Evolutionary conservation across 2,329 filamentous ascomycete genomes (phyloP), one percentile per base, ranked within the genome.

Genomic region (Zymoseptoria crescenta): DNA sequence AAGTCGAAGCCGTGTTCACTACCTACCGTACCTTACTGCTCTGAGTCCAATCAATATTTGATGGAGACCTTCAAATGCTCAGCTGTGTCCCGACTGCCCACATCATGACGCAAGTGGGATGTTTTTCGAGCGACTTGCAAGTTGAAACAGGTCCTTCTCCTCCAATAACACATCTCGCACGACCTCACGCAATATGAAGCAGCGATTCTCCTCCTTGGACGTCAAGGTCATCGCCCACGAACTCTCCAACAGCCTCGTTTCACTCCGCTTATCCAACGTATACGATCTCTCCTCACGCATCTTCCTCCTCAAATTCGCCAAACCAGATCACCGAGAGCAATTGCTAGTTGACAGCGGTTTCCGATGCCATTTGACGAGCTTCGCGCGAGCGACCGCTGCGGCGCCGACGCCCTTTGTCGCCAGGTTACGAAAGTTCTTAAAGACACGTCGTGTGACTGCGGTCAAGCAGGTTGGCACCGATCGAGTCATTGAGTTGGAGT

Each of bases 251-350:
- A 83, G 82, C 64, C 82, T 99, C 56, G 84, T 87, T 59, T 84
- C 85, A 60, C 81, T 97, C 62, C 89, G 94, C 64, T 83, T 97
- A 55, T 85, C 89, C 63, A 99, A 99, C 72, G 87, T 96, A 73
- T 97, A 99, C 78, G 94, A 99, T 74, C 84, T 99, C 60, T 96
- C 91, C 63, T 91, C 91, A 65, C 91, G 93, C 72, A 96, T 97
- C 70, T 90, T 97, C 71, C 86, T 97, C 27, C 83, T 99, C 74
- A 97, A 96, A 73, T 94, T 99, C 72, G 86, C 91, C 57, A 96
- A 94, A 73, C 91, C 93, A 50, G 87, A 93, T 70, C 83, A 87
- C 66, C 91, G 92, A 74, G 87, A 94, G 72, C 93, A 97, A 73
- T 81, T 99, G 28, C 80, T 99, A 55, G 85, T 99, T 68, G 94